Evolutionary conservation across 305 asterid genomes (phyloP), one percentile per base, ranked within the genome.

Genomic region (Fraxinus dipetala): DNA sequence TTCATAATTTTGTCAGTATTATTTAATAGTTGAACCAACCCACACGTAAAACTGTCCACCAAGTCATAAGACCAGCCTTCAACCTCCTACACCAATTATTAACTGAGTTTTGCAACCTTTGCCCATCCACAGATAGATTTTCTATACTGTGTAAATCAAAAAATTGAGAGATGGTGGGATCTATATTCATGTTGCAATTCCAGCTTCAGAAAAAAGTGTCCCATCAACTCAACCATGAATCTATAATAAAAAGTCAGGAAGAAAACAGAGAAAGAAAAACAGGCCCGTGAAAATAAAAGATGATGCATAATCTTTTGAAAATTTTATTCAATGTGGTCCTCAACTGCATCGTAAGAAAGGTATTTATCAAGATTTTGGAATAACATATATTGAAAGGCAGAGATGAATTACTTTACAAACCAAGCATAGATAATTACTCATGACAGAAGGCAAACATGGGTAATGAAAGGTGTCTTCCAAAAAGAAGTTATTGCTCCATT

Each of bases 71-170:
- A 72, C 35, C 38, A 10, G 61, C 45, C 67, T 65, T 38, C 22
- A 79, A 22, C 54, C 74, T 30, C 14, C 24, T 20, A 20, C 22
- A 65, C 18, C 79, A 78, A 84, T 61, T 32, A 78, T 28, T 75
- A 77, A 54, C 30, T 11, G 40, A 75, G 54, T 51, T 28, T 67
- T 61, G 78, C 83, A 26, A 75, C 70, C 80, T 72, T 45, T 8
- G 32, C 10, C 80, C 24, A 31, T 16, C 40, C 43, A 70, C 20
- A 1, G 75, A 70, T 70, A 31, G 40, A 31, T 70, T 36, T 70
- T 72, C 43, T 6, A 34, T 34, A 32, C 48, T 14, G 2, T 32
- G 48, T 72, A 32, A 72, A 14, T 72, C 26, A 72, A 72, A 72
- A 69, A 32, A 20, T 72, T 72, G 26, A 72, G 14, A 6, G 45